Evolutionary conservation across 2,329 filamentous ascomycete genomes (phyloP), one percentile per base, ranked within the genome.

Genomic region (Alternaria dauci): DNA sequence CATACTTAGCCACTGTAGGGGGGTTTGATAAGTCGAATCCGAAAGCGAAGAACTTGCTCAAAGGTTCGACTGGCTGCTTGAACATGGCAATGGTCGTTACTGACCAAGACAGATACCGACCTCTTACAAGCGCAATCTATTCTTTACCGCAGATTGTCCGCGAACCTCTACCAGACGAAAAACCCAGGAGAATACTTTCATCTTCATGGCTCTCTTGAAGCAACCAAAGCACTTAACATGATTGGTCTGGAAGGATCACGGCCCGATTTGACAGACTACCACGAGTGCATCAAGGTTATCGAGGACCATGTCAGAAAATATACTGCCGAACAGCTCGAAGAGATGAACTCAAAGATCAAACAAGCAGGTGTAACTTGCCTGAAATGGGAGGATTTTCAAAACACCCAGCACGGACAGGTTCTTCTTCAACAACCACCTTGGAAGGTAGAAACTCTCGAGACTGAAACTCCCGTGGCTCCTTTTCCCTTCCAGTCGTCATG

Each of bases 161-260:
- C 90, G 14, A 91, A 91, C 62, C 78, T 92, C 1, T 92, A 92
- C 77, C 83, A 85, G 69, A 91, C 90, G 8, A 88, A 87, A 72
- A 84, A 82, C n/a, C 78, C 82, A 1, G 86, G 85, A n/a, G 83
- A 89, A 71, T 92, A 87, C 70, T 93, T 91, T 71, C 90, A 93
- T 70, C 89, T 92, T 26, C 90, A 92, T 72, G 90, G 90, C 44
- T 92, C 90, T 0, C 78, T 93, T 0, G 89, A 92, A 67, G 90
- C 90, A 4, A 88, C 86, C 9, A 89, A 85, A 8, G 90, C 89
- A 0, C 79, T 92, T 28, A 82, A 85, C 44, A 92, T 92, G 89
- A 85, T 92, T 66, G 90, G 89, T 0, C 78, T 92, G 5, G 85
- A 88, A 51, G 81, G 88, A 0, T 83, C 87, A 56, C 81, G 86